Evolutionary conservation across 2,329 filamentous ascomycete genomes (phyloP).

Genomic region (Penicillium sp.): DNA sequence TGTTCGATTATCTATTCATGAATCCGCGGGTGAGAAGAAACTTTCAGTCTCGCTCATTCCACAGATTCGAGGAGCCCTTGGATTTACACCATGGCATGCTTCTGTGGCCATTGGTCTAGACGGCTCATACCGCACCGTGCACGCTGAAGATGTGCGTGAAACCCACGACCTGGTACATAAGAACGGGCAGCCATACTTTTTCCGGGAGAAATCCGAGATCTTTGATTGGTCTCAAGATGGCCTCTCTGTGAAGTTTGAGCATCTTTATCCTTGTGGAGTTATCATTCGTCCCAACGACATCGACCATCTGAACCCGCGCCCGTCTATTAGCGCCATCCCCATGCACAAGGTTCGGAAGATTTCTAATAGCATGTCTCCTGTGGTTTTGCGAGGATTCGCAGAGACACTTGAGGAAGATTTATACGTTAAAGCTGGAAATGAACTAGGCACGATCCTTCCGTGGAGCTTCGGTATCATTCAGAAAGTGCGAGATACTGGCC

Average conservation of each 20-base stretch:
- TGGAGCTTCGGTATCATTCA: constrained; percentile 60
- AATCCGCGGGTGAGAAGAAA: constrained; percentile 33
- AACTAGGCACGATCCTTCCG: constrained; percentile 53
- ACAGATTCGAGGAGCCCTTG: constrained; percentile 29
- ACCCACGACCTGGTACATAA: constrained; percentile 54
- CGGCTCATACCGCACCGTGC: constrained; percentile 31
- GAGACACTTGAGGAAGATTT: constrained; percentile 51
- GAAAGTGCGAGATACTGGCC: constrained; percentile 56
- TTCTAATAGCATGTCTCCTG: constrained; percentile 56
- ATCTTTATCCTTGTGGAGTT: constrained; percentile 49
- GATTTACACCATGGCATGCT: constrained; percentile 42
- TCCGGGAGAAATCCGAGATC: constrained; percentile 54
- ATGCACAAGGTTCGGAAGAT: constrained; percentile 43
- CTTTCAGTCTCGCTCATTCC: constrained; percentile 34
- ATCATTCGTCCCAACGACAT: constrained; percentile 30
- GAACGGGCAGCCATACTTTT: constrained; percentile 53
- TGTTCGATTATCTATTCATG: constrained; percentile 37
- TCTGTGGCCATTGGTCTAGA: constrained; percentile 37
- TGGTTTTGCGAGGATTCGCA: constrained; percentile 58
- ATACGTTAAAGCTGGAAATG: constrained; percentile 52
- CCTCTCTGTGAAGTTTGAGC: constrained; percentile 45
- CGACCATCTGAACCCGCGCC: constrained; percentile 27
- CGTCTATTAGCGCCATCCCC: constrained; percentile 28
- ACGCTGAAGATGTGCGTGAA: constrained; percentile 33
- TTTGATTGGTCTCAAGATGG: constrained; percentile 48